Evolutionary conservation across 306 rosid species (phyloP).

Genomic region (Dryas drummondii): DNA sequence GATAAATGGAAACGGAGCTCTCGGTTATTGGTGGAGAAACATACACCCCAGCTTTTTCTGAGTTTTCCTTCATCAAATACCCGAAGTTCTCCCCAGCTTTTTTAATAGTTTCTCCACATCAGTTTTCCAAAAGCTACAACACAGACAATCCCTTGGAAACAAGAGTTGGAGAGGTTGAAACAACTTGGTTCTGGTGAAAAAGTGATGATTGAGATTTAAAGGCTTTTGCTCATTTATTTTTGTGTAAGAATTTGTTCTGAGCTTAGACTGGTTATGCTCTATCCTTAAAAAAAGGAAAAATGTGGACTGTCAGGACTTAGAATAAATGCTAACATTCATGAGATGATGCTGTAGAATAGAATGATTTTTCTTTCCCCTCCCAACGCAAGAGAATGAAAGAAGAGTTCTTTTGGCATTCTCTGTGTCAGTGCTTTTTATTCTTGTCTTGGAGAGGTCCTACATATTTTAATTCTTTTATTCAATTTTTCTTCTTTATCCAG

Average conservation of each 20-base stretch:
- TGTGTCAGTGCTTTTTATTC: background rate
- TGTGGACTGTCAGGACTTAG: background rate
- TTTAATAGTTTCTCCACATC: background rate
- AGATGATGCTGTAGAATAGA: background rate
- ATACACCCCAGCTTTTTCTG: background rate
- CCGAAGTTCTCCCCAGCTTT: background rate
- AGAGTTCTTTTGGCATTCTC: background rate
- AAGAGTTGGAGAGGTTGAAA: background rate
- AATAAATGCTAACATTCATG: background rate
- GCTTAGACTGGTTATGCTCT: background rate
- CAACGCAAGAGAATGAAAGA: background rate
- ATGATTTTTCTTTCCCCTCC: background rate
- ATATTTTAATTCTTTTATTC: background rate
- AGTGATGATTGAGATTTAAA: background rate
- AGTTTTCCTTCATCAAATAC: background rate
- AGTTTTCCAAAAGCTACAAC: background rate
- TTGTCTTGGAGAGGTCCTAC: background rate
- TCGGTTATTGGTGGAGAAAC: background rate
- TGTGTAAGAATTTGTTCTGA: background rate
- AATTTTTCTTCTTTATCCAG: constrained; percentile 20
- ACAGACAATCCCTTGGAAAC: background rate
- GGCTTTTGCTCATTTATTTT: background rate
- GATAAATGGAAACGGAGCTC: background rate
- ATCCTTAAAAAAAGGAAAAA: background rate
- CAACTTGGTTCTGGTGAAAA: background rate